Evolutionary conservation across 2,329 filamentous ascomycete species (phyloP).

Genomic region (Fusarium siculi): DNA sequence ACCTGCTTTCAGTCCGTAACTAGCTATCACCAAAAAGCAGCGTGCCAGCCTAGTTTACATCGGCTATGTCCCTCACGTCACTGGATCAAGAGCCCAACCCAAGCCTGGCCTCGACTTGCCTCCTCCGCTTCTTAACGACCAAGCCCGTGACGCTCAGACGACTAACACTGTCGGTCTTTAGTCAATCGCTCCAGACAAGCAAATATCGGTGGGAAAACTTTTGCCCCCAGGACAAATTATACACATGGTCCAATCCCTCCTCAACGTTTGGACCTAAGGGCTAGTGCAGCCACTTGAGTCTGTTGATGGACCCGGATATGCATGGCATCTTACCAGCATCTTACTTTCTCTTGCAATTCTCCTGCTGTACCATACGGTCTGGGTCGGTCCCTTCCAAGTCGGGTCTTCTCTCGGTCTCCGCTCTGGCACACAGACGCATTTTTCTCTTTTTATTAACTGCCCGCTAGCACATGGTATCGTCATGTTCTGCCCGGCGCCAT

Average conservation of each 20-base stretch:
- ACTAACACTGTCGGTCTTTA: slow-evolving; percentile 21
- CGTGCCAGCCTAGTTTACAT: slow-evolving; percentile 34
- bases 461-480: slow-evolving; percentile 29
- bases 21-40: slow-evolving; percentile 39
- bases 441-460: slow-evolving; percentile 19
- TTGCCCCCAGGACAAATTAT: slow-evolving; percentile 38
- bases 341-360: slow-evolving; percentile 29
- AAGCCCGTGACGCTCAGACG: slow-evolving; percentile 28
- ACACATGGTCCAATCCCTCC: slow-evolving; percentile 30
- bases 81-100: slow-evolving; percentile 33
- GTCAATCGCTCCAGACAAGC: slow-evolving; percentile 12
- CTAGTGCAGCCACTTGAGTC: slow-evolving; percentile 48
- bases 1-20: slow-evolving; percentile 22
- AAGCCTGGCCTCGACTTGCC: slow-evolving; percentile 28
- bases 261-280: slow-evolving; percentile 36
- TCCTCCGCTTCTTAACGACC: slow-evolving; percentile 31
- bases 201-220: slow-evolving; percentile 33
- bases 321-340: slow-evolving; percentile 46
- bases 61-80: slow-evolving; percentile 43
- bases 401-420: slow-evolving; percentile 39
- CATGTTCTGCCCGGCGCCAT: slow-evolving; percentile 27
- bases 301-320: slow-evolving; percentile 45
- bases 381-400: slow-evolving; percentile 29
- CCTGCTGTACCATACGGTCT: slow-evolving; percentile 29
- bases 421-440: slow-evolving; percentile 31